Percentiles rank a stretch among this genome's conserved stretches.
Conservation (phyloP, 768 basidiomycete species). For the Macrolepiota albuminosa region DNA sequence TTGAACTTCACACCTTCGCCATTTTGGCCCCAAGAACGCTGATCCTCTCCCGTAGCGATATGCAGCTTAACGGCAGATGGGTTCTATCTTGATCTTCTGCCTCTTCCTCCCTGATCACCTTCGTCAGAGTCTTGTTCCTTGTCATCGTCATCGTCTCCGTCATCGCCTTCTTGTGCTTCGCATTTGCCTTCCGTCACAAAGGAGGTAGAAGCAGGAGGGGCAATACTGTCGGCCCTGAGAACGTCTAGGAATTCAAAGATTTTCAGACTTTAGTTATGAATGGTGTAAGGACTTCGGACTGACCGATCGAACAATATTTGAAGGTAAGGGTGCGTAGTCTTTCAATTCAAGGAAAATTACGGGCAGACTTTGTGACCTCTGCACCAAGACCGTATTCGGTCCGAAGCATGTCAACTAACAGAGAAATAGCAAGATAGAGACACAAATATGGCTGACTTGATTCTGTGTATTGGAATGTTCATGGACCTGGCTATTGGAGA, state of each 20-base stretch:
- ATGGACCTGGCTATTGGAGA: constrained; percentile 3
- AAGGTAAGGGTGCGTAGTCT: constrained; percentile 2
- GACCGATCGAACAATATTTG: constrained; percentile 17
- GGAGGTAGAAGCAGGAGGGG: background rate
- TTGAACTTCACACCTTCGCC: constrained; percentile 2
- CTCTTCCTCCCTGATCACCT: background rate
- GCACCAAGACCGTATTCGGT: background rate
- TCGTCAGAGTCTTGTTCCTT: background rate
- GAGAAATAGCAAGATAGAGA: background rate
- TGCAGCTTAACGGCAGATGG: background rate
- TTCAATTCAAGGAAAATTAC: background rate
- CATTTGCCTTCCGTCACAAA: constrained; percentile 1
- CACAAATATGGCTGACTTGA: background rate
- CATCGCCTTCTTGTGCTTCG: background rate
- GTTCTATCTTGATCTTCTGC: background rate
- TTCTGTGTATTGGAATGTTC: constrained; percentile 6
- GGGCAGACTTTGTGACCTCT: background rate
- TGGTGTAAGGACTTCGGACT: background rate
- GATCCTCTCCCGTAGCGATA: background rate
- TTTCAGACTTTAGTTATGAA: background rate
- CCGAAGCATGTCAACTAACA: background rate
- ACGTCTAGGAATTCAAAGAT: constrained; percentile 3
- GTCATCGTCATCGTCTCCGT: background rate
- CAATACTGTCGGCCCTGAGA: constrained; percentile 8
- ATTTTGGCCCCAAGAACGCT: constrained; percentile 8